Conservation (phyloP, 176 grass and related monocot genomes). For the Pharus latifolius region DNA sequence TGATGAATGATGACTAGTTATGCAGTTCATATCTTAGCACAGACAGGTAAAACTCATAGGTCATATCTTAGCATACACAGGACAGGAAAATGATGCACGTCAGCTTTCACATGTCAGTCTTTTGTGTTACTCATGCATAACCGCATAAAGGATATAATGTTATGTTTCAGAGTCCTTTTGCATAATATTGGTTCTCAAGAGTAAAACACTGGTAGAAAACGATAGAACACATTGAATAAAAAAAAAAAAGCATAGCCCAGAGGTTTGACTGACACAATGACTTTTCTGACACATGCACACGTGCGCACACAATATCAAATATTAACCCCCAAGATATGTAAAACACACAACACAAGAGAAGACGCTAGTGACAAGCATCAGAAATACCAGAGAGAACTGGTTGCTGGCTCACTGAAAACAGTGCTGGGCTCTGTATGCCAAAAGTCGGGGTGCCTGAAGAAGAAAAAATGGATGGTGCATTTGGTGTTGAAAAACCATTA, state of each 20-base stretch:
- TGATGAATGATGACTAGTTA: background rate
- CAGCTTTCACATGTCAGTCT: background rate
- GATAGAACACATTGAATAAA: background rate
- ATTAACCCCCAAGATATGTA: background rate
- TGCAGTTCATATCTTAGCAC: background rate
- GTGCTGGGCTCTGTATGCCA: conserved; percentile 20
- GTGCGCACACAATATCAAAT: background rate
- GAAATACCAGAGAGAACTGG: conserved; percentile 40
- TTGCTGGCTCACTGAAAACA: conserved; percentile 44
- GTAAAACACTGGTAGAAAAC: background rate
- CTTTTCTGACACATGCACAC: too few species aligned
- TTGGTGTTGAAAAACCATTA: conserved; percentile 39
- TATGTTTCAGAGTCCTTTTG: background rate
- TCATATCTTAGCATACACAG: background rate
- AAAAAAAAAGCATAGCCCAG: background rate
- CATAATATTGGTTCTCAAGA: background rate
- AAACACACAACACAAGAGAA: background rate
- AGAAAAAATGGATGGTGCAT: conserved; percentile 35
- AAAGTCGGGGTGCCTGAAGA: conserved; percentile 38
- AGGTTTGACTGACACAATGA: background rate
- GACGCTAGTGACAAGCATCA: background rate
- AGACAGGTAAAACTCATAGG: background rate
- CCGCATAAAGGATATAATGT: background rate
- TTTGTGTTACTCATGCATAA: background rate
- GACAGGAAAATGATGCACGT: background rate